Conservation (phyloP, 1,284 basidiomycete genomes). For the Taiwanofungus camphoratus region DNA sequence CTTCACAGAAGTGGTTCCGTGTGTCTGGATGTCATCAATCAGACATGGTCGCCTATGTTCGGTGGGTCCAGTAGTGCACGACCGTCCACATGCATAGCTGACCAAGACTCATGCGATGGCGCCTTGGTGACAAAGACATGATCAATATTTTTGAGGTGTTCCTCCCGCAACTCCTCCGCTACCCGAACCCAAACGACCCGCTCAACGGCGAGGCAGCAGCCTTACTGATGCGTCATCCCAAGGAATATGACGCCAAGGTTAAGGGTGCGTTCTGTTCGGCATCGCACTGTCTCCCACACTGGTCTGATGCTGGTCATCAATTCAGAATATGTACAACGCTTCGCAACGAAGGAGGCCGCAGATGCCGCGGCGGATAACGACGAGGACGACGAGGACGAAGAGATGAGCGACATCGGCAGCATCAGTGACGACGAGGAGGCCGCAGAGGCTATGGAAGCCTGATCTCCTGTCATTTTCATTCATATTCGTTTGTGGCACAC, state of each 20-base stretch:
- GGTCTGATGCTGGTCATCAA: neutral
- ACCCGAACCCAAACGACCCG: conserved; percentile 97
- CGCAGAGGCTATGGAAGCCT: conserved; percentile 15
- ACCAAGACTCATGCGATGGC: neutral
- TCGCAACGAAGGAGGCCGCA: conserved; percentile 75
- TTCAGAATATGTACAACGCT: conserved; percentile 81
- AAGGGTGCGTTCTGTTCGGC: conserved; percentile 57
- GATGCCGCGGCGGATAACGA: conserved; percentile 59
- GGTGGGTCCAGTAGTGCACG: conserved; percentile 42
- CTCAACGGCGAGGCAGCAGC: conserved; percentile 97
- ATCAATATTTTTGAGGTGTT: conserved; percentile 99
- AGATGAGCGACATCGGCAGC: conserved; percentile 91
- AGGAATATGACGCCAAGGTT: conserved; percentile 90
- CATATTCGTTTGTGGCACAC: neutral
- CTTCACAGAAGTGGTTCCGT: conserved; percentile 82
- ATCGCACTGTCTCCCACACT: neutral
- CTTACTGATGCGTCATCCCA: conserved; percentile 93
- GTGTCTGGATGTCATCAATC: conserved; percentile 95
- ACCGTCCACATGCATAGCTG: conserved; percentile 4
- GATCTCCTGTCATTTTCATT: neutral
- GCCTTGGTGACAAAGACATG: conserved; percentile 65
- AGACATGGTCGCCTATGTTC: conserved; percentile 99
- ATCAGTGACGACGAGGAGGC: conserved; percentile 66
- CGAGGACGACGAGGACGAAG: conserved; percentile 75
- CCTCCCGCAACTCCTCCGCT: conserved; percentile 92